Percentiles rank a stretch among this genome's conserved stretches.
Evolutionary conservation across 192 early-diverging fungal species (phyloP).

Genomic region (Phlyctochytrium bullatum): DNA sequence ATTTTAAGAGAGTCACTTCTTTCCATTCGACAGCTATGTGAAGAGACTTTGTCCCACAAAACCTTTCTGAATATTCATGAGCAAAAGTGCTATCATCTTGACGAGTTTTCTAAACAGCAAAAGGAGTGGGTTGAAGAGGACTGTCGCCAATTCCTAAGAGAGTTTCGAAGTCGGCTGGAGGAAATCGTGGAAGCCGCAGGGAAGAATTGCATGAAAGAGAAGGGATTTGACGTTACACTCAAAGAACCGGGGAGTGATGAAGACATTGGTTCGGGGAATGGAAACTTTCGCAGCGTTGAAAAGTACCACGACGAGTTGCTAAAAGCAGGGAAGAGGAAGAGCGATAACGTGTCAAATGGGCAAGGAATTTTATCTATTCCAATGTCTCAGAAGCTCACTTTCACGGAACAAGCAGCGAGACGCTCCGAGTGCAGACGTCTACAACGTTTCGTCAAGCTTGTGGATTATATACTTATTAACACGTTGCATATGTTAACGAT

Average conservation of each 20-base stretch:
- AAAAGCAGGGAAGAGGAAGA: background rate
- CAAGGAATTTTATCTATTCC: background rate
- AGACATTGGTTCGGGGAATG: too few species aligned
- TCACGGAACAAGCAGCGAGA: conserved; percentile 50
- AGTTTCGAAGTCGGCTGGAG: conserved; percentile 26
- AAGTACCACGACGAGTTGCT: background rate
- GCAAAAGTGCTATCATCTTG: conserved; percentile 26
- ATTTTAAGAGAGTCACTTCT: conserved; percentile 28
- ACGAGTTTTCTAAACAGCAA: conserved; percentile 36
- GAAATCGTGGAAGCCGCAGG: conserved; percentile 40
- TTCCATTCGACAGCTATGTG: conserved; percentile 17
- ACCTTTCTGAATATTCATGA: conserved; percentile 33
- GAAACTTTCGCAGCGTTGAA: too few species aligned
- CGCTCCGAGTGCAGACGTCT: conserved; percentile 40
- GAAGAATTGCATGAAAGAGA: conserved; percentile 22
- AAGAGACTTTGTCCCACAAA: conserved; percentile 22
- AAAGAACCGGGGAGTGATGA: conserved; percentile 3
- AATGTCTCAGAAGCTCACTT: conserved; percentile 40
- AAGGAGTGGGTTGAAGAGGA: conserved; percentile 30
- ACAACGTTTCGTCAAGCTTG: conserved; percentile 47
- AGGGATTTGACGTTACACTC: conserved; percentile 37
- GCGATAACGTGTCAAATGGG: background rate
- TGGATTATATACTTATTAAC: conserved; percentile 44
- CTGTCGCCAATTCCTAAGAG: conserved; percentile 21
- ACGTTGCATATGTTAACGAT: conserved; percentile 39